These are phyloP conservation scores for Fusarium tupiense DNA, from an alignment of 2,329 filamentous ascomycete genomes.

Conservation along the genomic window DNA sequence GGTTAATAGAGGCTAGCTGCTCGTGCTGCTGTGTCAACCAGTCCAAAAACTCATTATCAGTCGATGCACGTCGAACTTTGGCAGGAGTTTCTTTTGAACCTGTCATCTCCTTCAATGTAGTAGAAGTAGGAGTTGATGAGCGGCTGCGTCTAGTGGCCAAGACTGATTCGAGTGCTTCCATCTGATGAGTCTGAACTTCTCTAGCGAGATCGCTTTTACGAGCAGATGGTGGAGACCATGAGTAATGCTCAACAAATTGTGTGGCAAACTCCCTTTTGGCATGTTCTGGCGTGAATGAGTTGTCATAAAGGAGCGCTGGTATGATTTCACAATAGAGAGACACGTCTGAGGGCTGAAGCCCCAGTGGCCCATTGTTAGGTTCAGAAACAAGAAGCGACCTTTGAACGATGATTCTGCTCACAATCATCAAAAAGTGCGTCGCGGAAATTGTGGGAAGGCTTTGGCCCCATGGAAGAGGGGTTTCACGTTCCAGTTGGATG, in stretches of 20 bases:
- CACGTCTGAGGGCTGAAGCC: not conserved
- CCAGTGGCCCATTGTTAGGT: fast-evolving
- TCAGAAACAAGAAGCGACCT: not conserved
- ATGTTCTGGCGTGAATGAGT: not conserved
- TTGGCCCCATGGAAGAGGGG: not conserved
- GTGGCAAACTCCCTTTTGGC: not conserved
- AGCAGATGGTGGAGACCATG: not conserved
- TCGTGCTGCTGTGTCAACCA: not conserved
- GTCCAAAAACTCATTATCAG: not conserved
- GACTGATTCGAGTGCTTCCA: not conserved
- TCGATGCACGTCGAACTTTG: not conserved
- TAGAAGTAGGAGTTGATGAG: not conserved
- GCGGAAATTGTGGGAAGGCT: not conserved
- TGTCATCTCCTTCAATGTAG: not conserved
- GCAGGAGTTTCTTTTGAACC: fast-evolving
- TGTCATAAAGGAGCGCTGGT: not conserved
- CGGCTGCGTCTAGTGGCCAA: not conserved
- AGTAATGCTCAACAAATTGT: not conserved
- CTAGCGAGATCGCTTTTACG: not conserved
- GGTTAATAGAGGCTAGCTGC: not conserved
- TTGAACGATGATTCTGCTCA: not conserved
- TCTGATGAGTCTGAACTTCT: not conserved
- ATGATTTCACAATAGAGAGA: not conserved
- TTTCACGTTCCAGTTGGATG: not conserved
- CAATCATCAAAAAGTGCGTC: not conserved